Evolutionary conservation across 2,329 filamentous ascomycete genomes (phyloP), one percentile per base, ranked within the genome.

Genomic region (Exserohilum turcica): DNA sequence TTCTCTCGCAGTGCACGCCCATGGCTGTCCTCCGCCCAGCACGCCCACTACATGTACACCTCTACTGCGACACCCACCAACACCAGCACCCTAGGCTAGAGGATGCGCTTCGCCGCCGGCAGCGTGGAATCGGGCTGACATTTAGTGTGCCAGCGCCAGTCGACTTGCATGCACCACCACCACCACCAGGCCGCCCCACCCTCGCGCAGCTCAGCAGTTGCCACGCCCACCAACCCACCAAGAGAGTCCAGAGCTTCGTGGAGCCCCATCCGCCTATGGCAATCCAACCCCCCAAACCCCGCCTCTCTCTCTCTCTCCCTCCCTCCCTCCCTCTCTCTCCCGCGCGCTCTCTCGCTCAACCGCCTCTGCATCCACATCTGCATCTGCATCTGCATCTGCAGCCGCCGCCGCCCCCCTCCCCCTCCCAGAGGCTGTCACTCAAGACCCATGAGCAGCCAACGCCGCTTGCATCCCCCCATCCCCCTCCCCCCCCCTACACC

Each of bases 121-220:
- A 60, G 61, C 61, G 60, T 66, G 64, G 64, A 65, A 63, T 52
- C 61, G 60, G 64, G 61, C 63, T 63, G 63, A 33, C 57, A 48
- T 9, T 19, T 61, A 63, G 63, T 60, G 50, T 49, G 54, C 21
- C 21, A 24, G 21, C 7, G 38, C 58, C 57, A 53, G 54, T 65
- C 38, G n/a, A n/a, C n/a, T n/a, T n/a, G 59, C 58, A 61, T 61
- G 60, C 56, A 57, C 52, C n/a, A n/a, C n/a, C n/a, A n/a, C n/a
- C n/a, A 61, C 62, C 48, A 57, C 55, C 56, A 57, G 40, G 46
- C 18, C 24, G 53, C 40, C 63, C 63, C 61, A 61, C 63, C 32
- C 38, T 15, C 48, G 52, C 46, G 50, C 55, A 52, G 52, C 57
- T 48, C 37, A 33, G 46, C 42, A 52, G 52, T 66, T 37, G 61